These are phyloP conservation scores for Tolypocladium ovalisporum DNA, from an alignment of 2,329 filamentous ascomycete species.

Conservation along the genomic window DNA sequence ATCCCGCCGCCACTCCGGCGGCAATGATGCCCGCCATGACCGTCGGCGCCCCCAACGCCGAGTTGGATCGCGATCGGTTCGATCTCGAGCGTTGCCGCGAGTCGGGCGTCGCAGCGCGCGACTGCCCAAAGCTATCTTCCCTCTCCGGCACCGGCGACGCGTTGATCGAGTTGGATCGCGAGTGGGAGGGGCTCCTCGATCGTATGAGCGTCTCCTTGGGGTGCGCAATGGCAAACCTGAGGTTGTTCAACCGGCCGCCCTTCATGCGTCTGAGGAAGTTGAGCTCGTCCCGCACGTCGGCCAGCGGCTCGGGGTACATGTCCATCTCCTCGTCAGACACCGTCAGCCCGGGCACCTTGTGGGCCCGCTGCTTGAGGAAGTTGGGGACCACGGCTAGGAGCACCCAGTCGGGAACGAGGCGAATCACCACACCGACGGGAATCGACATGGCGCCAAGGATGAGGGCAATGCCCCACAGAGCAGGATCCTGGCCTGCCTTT, in stretches of 20 bases:
- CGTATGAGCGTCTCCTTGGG: constrained; percentile 59
- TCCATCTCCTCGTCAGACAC: constrained; percentile 59
- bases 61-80: constrained; percentile 54
- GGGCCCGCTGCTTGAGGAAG: constrained; percentile 37
- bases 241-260: constrained; percentile 69
- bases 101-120: constrained; percentile 43
- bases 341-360: constrained; percentile 41
- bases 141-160: constrained; percentile 53
- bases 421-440: constrained; percentile 70
- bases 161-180: constrained; percentile 51
- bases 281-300: constrained; percentile 70
- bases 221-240: constrained; percentile 69
- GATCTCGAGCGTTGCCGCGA: constrained; percentile 57
- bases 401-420: constrained; percentile 68
- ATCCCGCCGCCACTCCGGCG: constrained; percentile 63
- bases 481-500: constrained; percentile 41
- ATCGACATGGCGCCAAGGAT: constrained; percentile 77
- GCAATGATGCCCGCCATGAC: constrained; percentile 80
- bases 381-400: constrained; percentile 41
- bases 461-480: constrained; percentile 82
- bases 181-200: constrained; percentile 52
- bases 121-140: constrained; percentile 36
- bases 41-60: constrained; percentile 61
- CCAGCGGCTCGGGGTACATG: constrained; percentile 59
- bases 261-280: constrained; percentile 71